Conservation (phyloP, 495 filamentous ascomycete species). For the Bacidia gigantensis region DNA sequence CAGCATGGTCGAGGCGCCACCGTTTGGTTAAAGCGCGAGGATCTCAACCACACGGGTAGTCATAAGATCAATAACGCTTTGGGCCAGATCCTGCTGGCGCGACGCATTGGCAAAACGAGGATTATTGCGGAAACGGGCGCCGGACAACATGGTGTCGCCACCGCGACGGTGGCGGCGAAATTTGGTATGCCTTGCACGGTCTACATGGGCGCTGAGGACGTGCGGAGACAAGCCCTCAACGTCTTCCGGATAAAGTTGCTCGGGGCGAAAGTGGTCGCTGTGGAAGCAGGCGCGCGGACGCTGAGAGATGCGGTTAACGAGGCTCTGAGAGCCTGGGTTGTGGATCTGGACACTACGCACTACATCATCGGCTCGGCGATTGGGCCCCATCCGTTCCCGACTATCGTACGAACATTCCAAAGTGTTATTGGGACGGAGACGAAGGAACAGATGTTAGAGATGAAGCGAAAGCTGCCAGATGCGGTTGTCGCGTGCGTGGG, state of each 20-base stretch:
- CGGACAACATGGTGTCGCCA: constrained; percentile 93
- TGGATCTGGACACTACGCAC: constrained; percentile 74
- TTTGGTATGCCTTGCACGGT: constrained; percentile 93
- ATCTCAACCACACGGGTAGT: constrained; percentile 40
- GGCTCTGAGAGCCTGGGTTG: constrained; percentile 78
- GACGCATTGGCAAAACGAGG: constrained; percentile 71
- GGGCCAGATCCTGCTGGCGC: constrained; percentile 75
- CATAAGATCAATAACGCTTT: constrained; percentile 98
- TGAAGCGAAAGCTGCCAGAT: constrained; percentile 78
- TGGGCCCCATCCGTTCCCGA: constrained; percentile 89
- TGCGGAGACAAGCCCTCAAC: constrained; percentile 83
- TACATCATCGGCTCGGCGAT: constrained; percentile 95
- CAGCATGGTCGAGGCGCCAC: constrained; percentile 79
- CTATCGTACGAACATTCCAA: constrained; percentile 92
- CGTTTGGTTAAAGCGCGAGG: constrained; percentile 74
- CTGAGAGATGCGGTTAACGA: constrained; percentile 95
- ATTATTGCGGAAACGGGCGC: constrained; percentile 95
- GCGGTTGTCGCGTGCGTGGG: constrained; percentile 94
- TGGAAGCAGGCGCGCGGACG: constrained; percentile 72
- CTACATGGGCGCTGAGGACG: constrained; percentile 93
- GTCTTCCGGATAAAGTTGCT: constrained; percentile 96
- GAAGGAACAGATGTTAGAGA: constrained; percentile 68
- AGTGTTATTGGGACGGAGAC: constrained; percentile 88
- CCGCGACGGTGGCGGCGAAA: constrained; percentile 89
- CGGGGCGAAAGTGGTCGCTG: constrained; percentile 73